Evolutionary conservation across 768 basidiomycete species (phyloP).

Genomic region (Leucocoprinus birnbaumii): DNA sequence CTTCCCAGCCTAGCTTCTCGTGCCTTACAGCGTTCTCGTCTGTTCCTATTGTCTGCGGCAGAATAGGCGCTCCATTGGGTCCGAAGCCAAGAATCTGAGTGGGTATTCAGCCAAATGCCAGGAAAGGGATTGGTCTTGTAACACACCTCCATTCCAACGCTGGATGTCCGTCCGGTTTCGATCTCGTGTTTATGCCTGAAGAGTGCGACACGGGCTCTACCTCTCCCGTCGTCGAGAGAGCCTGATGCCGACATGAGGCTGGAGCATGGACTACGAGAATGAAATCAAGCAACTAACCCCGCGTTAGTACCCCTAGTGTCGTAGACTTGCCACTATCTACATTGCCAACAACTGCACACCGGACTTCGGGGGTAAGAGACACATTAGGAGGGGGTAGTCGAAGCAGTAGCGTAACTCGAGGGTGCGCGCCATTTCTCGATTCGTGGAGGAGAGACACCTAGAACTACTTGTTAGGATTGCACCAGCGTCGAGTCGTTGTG

Average conservation of each 20-base stretch:
- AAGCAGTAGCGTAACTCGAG: slow-evolving; percentile 59
- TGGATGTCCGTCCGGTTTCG: slow-evolving; percentile 92
- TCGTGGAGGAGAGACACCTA: slow-evolving; percentile 61
- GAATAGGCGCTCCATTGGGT: slow-evolving; percentile 70
- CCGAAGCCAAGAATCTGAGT: slow-evolving; percentile 85
- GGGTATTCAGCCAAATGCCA: neutral
- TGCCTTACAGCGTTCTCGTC: slow-evolving; percentile 67
- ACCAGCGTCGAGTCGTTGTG: neutral
- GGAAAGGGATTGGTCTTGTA: neutral
- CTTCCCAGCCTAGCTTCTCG: slow-evolving; percentile 94
- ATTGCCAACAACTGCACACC: slow-evolving; percentile 95
- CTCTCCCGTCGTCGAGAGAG: slow-evolving; percentile 77
- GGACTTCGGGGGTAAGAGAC: slow-evolving; percentile 82
- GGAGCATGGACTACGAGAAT: neutral
- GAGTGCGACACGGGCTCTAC: slow-evolving; percentile 79
- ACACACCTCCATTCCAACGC: slow-evolving; percentile 93
- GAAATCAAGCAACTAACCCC: slow-evolving; percentile 47
- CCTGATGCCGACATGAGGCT: slow-evolving; percentile 34
- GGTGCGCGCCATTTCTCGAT: slow-evolving; percentile 35
- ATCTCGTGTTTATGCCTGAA: slow-evolving; percentile 98
- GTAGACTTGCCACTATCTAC: slow-evolving; percentile 95
- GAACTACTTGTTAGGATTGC: neutral
- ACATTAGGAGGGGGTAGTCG: slow-evolving; percentile 77
- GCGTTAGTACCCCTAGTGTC: slow-evolving; percentile 91
- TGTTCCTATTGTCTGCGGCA: slow-evolving; percentile 59